Base-by-base conservation (phyloP, 495 filamentous ascomycete genomes). In the Penicillium arizonense region DNA sequence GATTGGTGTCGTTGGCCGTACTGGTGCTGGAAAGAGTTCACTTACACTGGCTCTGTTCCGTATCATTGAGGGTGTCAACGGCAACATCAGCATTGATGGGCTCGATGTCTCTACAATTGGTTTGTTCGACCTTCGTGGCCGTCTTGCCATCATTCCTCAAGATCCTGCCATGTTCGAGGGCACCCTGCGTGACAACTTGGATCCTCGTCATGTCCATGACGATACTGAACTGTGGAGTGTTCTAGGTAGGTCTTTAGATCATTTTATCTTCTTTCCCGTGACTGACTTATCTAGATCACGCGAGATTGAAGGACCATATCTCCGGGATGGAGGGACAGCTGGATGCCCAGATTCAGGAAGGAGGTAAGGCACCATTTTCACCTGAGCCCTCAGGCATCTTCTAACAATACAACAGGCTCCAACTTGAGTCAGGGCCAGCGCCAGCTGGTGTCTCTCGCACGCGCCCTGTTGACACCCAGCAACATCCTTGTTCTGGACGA, bases 161-260 rank as follows among this genome's bases (percentile, higher is more conserved):
- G 95, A 99, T 74, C 91, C 95, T 44, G 91, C 93, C 60, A 82
- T 99, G 60, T 99, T 99, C 62, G 91, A 97, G 75, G 95, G 95
- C 40, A 93, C 91, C 14, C 79, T 99, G 56, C 82, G 95, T 61
- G 95, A 97, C 70, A 99, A 99, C 67, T 80, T 99, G 33, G 95
- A 99, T 65, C 95, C 95, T 32, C 88, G 88, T 33, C 87, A 95
- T 70, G 90, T 92, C 45, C 93, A 97, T 64, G 94, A 96, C 69
- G 95, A 99, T 66, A 96, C 91, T 10, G 95, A 97, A 65, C 83
- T 99, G 13, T 99, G 95, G 95, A 92, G 88, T 60, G 95, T 96
- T 35, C 79, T 99, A 43, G 88, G 90, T 93, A 78, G 65, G 87
- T 81, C 55, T 50, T 47, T 36, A 41, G 43, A 44, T 20, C 33